Evolutionary conservation across 2,329 filamentous ascomycete genomes (phyloP).

Genomic region (Ophiostoma perfectum): DNA sequence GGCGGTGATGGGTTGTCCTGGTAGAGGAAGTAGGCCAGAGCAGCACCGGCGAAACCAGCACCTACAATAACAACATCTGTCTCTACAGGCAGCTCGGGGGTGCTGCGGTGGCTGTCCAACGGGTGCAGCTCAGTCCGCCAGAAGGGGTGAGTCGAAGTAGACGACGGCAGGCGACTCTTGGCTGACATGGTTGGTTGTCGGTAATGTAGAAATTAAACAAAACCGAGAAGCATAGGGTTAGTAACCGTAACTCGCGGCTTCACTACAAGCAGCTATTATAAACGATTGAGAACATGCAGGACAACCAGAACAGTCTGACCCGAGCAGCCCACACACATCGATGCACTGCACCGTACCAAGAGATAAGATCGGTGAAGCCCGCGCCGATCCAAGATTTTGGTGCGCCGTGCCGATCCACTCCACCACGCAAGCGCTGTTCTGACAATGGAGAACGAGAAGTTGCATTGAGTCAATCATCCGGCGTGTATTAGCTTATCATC

Average conservation of each 20-base stretch:
- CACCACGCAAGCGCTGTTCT: neutral
- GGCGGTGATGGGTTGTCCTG: neutral
- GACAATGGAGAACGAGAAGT: neutral
- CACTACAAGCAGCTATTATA: neutral
- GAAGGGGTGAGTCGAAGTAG: neutral
- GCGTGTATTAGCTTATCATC: neutral
- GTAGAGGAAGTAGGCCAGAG: neutral
- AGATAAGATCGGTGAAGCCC: neutral
- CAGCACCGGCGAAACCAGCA: neutral
- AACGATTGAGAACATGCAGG: neutral
- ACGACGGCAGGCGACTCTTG: neutral
- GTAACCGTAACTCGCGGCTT: neutral
- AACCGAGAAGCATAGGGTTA: neutral
- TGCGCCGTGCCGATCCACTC: slow-evolving; percentile 1
- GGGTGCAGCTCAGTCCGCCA: neutral
- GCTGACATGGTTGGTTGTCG: neutral
- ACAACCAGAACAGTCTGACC: neutral
- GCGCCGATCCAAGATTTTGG: neutral
- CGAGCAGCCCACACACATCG: neutral
- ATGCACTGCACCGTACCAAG: neutral
- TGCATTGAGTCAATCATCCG: neutral
- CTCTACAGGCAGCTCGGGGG: neutral
- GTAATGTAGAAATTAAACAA: neutral
- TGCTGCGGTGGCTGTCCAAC: neutral
- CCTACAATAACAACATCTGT: neutral